Base-by-base conservation (phyloP, 2,329 filamentous ascomycete genomes). In the Diplodia seriata region DNA sequence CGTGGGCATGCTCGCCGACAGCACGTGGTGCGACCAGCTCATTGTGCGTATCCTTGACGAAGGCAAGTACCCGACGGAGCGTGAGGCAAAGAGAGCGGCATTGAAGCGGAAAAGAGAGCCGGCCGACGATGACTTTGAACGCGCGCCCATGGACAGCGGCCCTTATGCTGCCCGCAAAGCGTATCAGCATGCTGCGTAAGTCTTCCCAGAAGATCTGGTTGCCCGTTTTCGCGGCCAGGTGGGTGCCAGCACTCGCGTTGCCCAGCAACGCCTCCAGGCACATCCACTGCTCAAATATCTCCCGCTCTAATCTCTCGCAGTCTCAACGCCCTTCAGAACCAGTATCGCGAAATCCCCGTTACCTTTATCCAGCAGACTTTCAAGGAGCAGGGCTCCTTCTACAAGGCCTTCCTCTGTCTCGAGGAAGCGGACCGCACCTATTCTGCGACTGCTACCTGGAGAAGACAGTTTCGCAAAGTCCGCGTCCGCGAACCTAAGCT, bases 331-430 rank as follows among this genome's bases (percentile, higher is more conserved):
- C 74, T 83, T 14, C 81, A 81, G 70, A 77, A 81, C 63, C 80
- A 83, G 53, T 83, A 82, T 61, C 76, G 73, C 0, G 72, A 74
- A 8, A 72, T 82, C 6, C 77, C 80, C 1, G 73, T 75, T 12
- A 71, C 73, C 18, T 77, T 78, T 68, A 78, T 83, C 69, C 70
- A 70, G 20, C 71, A 74, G 23, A 72, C 73, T 1, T 57, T 81
- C 6, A 61, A 36, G 18, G 54, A 67, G 12, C 68, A 76, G 5
- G 75, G 75, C 61, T 77, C 78, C 20, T 75, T 82, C 5, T 82
- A 75, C 72, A 77, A 79, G 68, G 72, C 78, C 1, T 81, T 79
- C 67, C 40, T 77, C 9, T 68, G 74, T 7, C 71, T 83, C 15
- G 76, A 76, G 38, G 63, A 69, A 20, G 74, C 77, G 63, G 2